These are phyloP conservation scores for Ceratocystis variospora DNA, from an alignment of 2,329 filamentous ascomycete genomes.

Conservation along the genomic window DNA sequence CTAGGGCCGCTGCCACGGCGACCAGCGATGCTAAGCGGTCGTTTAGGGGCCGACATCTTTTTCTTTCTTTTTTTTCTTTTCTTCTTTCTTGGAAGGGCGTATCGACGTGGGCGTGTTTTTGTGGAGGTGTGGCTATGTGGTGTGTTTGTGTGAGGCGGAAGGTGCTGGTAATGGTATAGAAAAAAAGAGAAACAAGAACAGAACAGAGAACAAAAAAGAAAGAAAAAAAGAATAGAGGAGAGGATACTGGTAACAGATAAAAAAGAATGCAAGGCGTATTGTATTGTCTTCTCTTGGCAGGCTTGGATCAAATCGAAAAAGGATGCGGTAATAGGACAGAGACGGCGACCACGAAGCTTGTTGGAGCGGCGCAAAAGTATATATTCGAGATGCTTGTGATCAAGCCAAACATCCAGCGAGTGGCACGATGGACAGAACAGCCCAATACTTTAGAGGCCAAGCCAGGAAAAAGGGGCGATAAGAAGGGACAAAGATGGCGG, in stretches of 20 bases:
- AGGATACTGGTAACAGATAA: background rate
- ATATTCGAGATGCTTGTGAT: background rate
- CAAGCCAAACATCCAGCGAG: background rate
- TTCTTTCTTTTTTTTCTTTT: conserved; percentile 21
- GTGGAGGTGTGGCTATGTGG: too few species aligned
- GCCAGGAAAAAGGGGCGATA: background rate
- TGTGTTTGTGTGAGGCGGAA: too few species aligned
- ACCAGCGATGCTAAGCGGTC: conserved; percentile 47
- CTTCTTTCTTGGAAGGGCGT: background rate
- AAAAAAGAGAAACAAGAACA: background rate
- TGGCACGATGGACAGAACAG: background rate
- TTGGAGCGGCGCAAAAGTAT: too few species aligned
- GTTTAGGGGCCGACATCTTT: conserved; percentile 33
- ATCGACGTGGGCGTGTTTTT: too few species aligned
- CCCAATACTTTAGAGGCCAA: background rate
- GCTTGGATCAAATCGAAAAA: too few species aligned
- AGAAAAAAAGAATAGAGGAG: background rate
- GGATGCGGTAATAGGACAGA: too few species aligned
- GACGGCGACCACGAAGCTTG: too few species aligned
- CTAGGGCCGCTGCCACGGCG: conserved; percentile 44
- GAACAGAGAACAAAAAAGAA: background rate
- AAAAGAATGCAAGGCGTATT: background rate
- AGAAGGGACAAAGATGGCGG: background rate
- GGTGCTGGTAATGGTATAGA: background rate
- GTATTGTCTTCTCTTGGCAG: too few species aligned